Base-by-base conservation (phyloP, 2,329 filamentous ascomycete species). In the Claviceps humidiphila region DNA sequence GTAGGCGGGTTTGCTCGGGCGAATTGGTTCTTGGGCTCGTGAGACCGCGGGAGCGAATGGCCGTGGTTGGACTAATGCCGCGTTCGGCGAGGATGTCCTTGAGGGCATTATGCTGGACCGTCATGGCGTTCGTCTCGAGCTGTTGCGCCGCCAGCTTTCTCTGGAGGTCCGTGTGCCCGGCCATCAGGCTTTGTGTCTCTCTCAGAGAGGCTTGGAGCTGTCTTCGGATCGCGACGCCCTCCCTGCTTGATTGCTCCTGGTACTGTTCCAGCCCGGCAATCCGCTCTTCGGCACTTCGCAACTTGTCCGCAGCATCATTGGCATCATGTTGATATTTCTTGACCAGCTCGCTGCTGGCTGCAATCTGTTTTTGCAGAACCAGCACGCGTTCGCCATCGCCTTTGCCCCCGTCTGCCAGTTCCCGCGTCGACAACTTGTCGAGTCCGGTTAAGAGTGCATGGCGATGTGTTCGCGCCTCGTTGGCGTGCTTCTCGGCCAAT, bases 221-320 rank as follows among this genome's bases (percentile, higher is more conserved):
- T 64, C 93, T 84, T 51, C 93, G 82, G 58, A 97, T 89, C 39
- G 84, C 81, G 51, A 98, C 82, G 48, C 89, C 89, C 67, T 98
- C 94, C 45, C 93, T 81, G 67, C 90, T 97, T 4, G 90, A 86
- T 68, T 98, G 93, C 64, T 98, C 93, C 69, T 98, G 93, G 66
- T 97, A 97, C 30, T 89, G 88, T 67, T 98, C 93, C 3, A 98
- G 77, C 6, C 93, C 93, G 5, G 93, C 94, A 65, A 98, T 97
- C 43, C 93, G 84, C 71, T 97, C 94, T 69, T 98, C 94, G 3
- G 93, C 93, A 54, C 85, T 85, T 51, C 93, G 85, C 51, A 98
- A 75, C 65, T 90, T 94, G 63, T 96, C 89, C 0, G 89, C 85
- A 3, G 90, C 89, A 26, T 76, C 71, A 65, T 98, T 89, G 1